Evolutionary conservation across 2,329 filamentous ascomycete species (phyloP).

Genomic region (Scedosporium aurantiacum): DNA sequence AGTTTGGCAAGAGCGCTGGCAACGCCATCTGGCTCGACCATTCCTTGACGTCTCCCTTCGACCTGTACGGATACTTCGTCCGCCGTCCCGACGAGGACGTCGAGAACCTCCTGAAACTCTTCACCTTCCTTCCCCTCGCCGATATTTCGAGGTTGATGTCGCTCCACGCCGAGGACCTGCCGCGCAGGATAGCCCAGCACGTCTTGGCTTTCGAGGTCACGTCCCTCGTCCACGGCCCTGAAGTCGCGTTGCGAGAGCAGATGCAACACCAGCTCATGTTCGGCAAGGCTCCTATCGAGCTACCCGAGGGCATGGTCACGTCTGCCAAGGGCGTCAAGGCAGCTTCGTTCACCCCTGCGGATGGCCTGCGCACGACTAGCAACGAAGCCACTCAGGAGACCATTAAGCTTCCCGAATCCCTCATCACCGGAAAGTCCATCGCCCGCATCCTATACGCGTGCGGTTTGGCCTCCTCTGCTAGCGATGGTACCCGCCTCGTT

Average conservation of each 20-base stretch:
- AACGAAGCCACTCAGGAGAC: slow-evolving; percentile 42
- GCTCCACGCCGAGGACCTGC: slow-evolving; percentile 55
- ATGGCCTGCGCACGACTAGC: slow-evolving; percentile 14
- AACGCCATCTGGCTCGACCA: slow-evolving; percentile 90
- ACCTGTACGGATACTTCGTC: slow-evolving; percentile 86
- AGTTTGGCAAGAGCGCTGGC: slow-evolving; percentile 89
- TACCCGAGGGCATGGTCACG: slow-evolving; percentile 8
- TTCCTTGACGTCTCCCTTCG: slow-evolving; percentile 69
- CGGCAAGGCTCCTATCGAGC: slow-evolving; percentile 16
- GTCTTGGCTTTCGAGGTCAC: slow-evolving; percentile 72
- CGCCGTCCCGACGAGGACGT: slow-evolving; percentile 72
- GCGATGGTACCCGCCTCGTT: slow-evolving; percentile 49
- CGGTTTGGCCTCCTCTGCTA: slow-evolving; percentile 44
- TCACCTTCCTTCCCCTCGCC: slow-evolving; percentile 72
- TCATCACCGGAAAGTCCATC: slow-evolving; percentile 44
- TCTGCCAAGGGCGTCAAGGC: slow-evolving; percentile 8
- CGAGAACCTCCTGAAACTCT: slow-evolving; percentile 70
- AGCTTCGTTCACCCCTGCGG: slow-evolving; percentile 10
- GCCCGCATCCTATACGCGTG: slow-evolving; percentile 47
- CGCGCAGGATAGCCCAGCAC: slow-evolving; percentile 71
- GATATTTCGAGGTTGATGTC: slow-evolving; percentile 59
- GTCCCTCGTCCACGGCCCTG: slow-evolving; percentile 62
- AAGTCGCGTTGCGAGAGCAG: slow-evolving; percentile 53
- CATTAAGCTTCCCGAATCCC: slow-evolving; percentile 46
- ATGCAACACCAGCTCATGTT: slow-evolving; percentile 41